Conservation (phyloP, 768 basidiomycete species). For the Suillus hirtellus region DNA sequence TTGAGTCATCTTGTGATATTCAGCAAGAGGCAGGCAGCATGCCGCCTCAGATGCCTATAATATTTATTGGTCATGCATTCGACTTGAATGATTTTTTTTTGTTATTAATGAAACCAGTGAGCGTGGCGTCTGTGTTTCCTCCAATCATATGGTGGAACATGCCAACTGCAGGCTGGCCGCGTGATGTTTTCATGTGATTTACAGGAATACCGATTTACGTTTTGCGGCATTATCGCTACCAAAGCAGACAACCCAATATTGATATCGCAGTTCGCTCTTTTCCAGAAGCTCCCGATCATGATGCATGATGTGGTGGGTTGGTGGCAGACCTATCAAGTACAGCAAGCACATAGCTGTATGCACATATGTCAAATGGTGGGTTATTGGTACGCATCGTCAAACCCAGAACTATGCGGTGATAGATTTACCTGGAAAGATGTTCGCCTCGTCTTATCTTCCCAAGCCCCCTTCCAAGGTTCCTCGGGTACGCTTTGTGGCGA, state of each 20-base stretch:
- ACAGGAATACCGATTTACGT: neutral
- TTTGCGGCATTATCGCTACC: neutral
- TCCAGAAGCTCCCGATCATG: neutral
- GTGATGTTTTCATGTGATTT: neutral
- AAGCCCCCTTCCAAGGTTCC: neutral
- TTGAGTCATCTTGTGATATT: neutral
- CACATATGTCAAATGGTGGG: neutral
- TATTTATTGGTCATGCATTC: neutral
- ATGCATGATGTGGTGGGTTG: neutral
- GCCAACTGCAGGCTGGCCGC: neutral
- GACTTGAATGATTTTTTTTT: neutral
- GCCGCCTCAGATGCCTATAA: neutral
- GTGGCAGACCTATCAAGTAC: neutral
- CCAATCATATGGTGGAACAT: neutral
- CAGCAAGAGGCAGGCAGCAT: neutral
- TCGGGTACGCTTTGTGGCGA: neutral
- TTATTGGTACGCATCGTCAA: neutral
- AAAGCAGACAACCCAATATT: neutral
- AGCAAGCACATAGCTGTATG: constrained; percentile 2
- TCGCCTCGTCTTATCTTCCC: neutral
- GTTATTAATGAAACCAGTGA: neutral
- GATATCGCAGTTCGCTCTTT: neutral
- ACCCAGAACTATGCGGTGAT: neutral
- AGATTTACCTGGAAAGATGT: neutral
- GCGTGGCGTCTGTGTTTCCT: neutral